Evolutionary conservation across 129 eudicot genomes (phyloP).

Genomic region (Dittrichia graveolens): DNA sequence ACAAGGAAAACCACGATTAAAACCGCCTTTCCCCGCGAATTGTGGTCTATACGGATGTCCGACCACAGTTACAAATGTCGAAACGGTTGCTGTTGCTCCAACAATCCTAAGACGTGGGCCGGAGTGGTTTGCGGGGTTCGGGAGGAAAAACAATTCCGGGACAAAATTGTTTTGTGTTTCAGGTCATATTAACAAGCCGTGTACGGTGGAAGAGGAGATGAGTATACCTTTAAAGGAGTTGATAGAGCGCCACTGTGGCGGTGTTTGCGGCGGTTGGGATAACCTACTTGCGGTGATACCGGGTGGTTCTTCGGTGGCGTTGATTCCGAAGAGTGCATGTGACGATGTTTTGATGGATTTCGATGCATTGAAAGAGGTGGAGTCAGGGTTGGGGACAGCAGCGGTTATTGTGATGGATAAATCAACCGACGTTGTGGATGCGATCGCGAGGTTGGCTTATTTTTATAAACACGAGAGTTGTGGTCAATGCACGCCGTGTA

Average conservation of each 20-base stretch:
- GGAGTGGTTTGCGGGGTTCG: conserved; percentile 83
- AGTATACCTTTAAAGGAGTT: conserved; percentile 87
- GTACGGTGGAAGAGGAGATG: conserved; percentile 96
- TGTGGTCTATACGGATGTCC: conserved; percentile 88
- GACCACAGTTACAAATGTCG: conserved; percentile 85
- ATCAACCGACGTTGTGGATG: conserved; percentile 80
- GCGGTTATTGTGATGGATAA: conserved; percentile 92
- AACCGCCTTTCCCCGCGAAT: conserved; percentile 92
- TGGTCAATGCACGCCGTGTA: conserved; percentile 91
- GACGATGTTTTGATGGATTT: conserved; percentile 90
- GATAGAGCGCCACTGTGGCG: conserved; percentile 86
- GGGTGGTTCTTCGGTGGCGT: conserved; percentile 83
- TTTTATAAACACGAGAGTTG: conserved; percentile 94
- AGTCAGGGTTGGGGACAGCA: conserved; percentile 81
- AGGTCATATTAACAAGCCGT: conserved; percentile 89
- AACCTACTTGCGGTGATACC: conserved; percentile 82
- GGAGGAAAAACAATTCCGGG: conserved; percentile 81
- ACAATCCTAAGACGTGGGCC: conserved; percentile 80
- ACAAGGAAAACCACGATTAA: conserved; percentile 86
- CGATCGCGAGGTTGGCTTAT: conserved; percentile 40
- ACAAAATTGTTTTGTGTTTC: conserved; percentile 76
- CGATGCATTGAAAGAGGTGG: conserved; percentile 76
- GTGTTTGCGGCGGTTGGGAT: conserved; percentile 93
- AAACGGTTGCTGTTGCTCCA: conserved; percentile 87
- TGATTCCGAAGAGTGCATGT: conserved; percentile 47